These are phyloP conservation scores for Baffinella frigidus DNA, from an alignment of 208 protist species.

Conservation along the genomic window DNA sequence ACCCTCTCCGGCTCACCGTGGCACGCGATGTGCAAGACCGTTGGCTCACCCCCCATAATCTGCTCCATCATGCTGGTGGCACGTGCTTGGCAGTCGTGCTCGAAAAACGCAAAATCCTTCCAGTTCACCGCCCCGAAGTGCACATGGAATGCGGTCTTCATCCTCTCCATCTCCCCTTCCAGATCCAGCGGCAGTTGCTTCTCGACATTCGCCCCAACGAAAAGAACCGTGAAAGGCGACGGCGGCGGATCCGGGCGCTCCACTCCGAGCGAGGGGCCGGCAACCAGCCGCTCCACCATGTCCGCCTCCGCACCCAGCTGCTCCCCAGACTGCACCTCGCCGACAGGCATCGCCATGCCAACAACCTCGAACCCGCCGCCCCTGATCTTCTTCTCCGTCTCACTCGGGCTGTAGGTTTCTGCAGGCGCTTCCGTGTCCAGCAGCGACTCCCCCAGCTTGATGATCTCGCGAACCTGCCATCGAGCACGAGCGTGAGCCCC, in stretches of 20 bases:
- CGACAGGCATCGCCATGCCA: too few relatives aligned
- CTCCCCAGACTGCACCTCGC: too few relatives aligned
- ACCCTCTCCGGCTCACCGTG: background rate
- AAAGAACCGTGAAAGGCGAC: background rate
- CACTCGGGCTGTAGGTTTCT: too few relatives aligned
- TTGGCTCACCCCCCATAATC: background rate
- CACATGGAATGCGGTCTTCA: background rate
- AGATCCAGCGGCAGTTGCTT: background rate
- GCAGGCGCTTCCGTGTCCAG: too few relatives aligned
- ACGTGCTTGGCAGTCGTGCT: background rate
- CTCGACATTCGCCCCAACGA: background rate
- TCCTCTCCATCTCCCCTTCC: background rate
- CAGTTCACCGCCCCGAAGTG: background rate
- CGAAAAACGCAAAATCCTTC: background rate
- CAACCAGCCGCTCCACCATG: too few relatives aligned
- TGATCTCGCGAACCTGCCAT: too few relatives aligned
- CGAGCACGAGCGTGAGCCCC: too few relatives aligned
- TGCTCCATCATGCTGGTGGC: background rate
- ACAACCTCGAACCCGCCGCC: too few relatives aligned
- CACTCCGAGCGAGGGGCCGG: too few relatives aligned
- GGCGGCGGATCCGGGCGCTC: background rate
- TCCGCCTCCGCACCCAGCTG: too few relatives aligned
- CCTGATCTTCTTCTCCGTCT: too few relatives aligned
- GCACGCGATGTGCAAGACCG: background rate
- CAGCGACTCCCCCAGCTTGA: too few relatives aligned